phyloP scores from a whole-genome alignment of 2,329 filamentous ascomycete genomes.

The Hypoxylon sp. region DNA sequence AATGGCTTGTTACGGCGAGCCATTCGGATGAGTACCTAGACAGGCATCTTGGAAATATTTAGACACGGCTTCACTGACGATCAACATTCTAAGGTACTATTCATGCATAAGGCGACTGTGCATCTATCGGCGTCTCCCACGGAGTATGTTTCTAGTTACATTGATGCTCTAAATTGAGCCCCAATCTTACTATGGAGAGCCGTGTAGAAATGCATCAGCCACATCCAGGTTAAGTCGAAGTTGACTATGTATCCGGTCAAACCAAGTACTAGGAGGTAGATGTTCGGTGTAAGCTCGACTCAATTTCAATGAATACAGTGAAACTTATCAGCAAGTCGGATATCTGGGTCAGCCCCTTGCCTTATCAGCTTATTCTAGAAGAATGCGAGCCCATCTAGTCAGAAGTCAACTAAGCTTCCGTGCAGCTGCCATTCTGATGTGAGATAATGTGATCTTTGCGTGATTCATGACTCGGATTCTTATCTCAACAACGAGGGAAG shows the following conservation, averaged over 20 bases:
- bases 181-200: background rate
- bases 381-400: background rate
- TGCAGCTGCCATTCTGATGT: background rate
- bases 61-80: background rate
- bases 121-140: background rate
- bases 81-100: background rate
- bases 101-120: background rate
- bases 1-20: background rate
- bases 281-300: background rate
- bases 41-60: background rate
- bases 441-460: background rate
- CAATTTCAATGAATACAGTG: background rate
- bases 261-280: background rate
- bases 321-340: background rate
- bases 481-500: background rate
- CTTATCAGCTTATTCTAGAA: background rate
- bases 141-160: background rate
- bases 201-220: background rate
- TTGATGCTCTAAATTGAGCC: background rate
- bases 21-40: background rate
- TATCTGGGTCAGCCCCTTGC: background rate
- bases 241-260: background rate
- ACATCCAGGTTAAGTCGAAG: background rate
- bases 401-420: background rate
- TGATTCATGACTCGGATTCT: constrained; percentile 1